phyloP scores from a whole-genome alignment of 305 asterid genomes.

The Fraxinus greggii region DNA sequence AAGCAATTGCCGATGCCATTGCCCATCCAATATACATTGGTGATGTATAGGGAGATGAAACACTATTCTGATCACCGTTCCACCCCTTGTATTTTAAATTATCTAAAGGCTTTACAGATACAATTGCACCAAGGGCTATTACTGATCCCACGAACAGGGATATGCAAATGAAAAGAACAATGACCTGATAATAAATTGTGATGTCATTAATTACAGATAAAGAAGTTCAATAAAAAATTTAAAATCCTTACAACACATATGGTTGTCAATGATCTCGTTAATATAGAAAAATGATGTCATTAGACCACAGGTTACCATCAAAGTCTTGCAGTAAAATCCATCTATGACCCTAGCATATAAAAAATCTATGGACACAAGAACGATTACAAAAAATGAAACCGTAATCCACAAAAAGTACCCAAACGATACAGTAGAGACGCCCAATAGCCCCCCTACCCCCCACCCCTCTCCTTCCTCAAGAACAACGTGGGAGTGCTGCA shows the following conservation, averaged over 20 bases:
- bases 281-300: not conserved
- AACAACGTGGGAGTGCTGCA: not conserved
- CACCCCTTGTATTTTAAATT: slow-evolving; percentile 81
- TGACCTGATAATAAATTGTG: slow-evolving; percentile 56
- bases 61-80: slow-evolving; percentile 64
- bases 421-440: not conserved
- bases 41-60: slow-evolving; percentile 93
- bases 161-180: slow-evolving; percentile 69
- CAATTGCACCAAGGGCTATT: slow-evolving; percentile 89
- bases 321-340: not conserved
- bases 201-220: slow-evolving; percentile 1
- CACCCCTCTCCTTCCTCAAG: not conserved
- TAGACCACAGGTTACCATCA: not conserved
- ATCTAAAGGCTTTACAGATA: slow-evolving; percentile 94
- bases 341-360: not conserved
- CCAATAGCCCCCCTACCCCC: not conserved
- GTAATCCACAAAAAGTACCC: not conserved
- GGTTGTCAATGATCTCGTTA: not conserved
- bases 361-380: not conserved
- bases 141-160: slow-evolving; percentile 83
- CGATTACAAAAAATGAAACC: not conserved
- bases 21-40: slow-evolving; percentile 96
- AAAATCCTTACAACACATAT: not conserved
- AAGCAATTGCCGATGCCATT: slow-evolving; percentile 84
- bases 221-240: slow-evolving; percentile 6